Percentiles rank a stretch among this genome's conserved stretches.
Conservation (phyloP, 2,329 filamentous ascomycete species). For the Exophiala spinifera region DNA sequence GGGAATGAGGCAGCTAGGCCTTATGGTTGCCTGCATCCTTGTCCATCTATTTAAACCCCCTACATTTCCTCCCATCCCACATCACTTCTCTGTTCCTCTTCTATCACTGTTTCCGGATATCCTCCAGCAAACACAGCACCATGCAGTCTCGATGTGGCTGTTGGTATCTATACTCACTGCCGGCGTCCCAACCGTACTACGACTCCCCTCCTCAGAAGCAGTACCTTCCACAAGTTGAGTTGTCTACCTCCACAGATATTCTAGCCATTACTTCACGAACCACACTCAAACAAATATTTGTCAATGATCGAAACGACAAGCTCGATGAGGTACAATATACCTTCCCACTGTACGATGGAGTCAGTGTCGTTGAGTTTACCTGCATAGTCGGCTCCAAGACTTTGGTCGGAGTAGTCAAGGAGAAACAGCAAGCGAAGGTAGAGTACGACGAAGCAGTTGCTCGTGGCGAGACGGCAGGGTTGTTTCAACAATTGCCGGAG, state of each 20-base stretch:
- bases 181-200: neutral
- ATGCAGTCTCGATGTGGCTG: neutral
- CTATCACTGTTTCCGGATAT: neutral
- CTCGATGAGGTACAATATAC: conserved; percentile 61
- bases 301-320: conserved; percentile 48
- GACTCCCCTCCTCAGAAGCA: conserved; percentile 26
- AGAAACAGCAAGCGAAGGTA: conserved; percentile 59
- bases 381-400: conserved; percentile 59
- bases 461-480: conserved; percentile 59
- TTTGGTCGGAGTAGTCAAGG: conserved; percentile 62
- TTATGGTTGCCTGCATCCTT: neutral
- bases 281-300: conserved; percentile 58
- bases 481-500: conserved; percentile 61
- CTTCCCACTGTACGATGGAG: conserved; percentile 71
- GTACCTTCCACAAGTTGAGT: conserved; percentile 59
- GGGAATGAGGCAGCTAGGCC: neutral
- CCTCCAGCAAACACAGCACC: neutral
- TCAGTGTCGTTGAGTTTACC: conserved; percentile 65
- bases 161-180: neutral
- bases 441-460: conserved; percentile 59
- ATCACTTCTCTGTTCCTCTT: neutral
- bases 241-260: conserved; percentile 61
- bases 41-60: neutral
- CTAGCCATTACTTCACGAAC: conserved; percentile 54
- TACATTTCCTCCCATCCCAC: no score